Evolutionary conservation across 108 stramenopile species (phyloP), one percentile per base, ranked within the genome.

Genomic region (Parietichytrium sp.): DNA sequence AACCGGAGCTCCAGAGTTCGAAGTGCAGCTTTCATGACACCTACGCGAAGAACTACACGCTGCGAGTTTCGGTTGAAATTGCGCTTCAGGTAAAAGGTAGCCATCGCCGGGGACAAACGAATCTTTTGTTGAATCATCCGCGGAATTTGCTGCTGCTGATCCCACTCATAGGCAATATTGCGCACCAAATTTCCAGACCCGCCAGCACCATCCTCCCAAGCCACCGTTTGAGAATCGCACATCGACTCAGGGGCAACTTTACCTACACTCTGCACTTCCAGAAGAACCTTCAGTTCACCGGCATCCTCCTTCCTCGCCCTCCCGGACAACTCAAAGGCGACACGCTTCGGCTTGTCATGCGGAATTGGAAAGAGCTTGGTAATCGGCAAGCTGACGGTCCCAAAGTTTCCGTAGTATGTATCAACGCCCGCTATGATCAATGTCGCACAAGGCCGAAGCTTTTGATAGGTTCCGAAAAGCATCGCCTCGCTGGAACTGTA

Each of bases 341-440:
- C 61, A 6, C 38, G 10, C 20, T 72, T 72, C 20, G 61, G 61
- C 3, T 72, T 72, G 42, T 3, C 61, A 25, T 18, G 29, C 16
- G 61, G 61, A 27, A 72, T 72, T 6, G 61, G 61, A 20, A 72
- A 72, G 42, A 72, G 61, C 3, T 72, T 42, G 13, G 61, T 72
- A 6, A 72, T 25, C 23, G 61, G 61, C 33, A 72, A 20, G 45
- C 61, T 45, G 20, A 72, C 61, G 61, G 61, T 45, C 10, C 61
- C 61, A 38, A 72, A 72, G 33, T 72, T 72, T 1, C 61, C 61
- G 20, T 72, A 42, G 15, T 33, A 2, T 25, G 45, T 6, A 2
- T 72, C 61, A 42, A 72, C 61, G 38, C 61, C 61, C 1, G 61
- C 61, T n/a, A 72, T 72, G 20, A 72, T 72, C 10, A 72, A 42